Evolutionary conservation across 139 green algal genomes (phyloP).

Genomic region (Chlorella sp.): DNA sequence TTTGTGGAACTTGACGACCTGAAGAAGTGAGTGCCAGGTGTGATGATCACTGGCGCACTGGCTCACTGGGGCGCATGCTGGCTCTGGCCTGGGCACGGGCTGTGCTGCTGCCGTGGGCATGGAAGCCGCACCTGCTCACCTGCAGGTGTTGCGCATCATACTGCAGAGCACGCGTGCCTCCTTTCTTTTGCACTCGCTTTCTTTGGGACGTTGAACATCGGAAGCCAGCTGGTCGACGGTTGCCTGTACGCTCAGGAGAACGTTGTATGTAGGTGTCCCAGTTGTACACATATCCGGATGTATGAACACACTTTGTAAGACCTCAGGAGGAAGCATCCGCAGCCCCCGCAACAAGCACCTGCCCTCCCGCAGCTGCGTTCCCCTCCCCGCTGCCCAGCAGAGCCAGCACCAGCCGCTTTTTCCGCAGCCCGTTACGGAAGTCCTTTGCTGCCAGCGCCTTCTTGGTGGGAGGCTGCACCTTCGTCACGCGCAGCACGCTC

Average conservation of each 20-base stretch:
- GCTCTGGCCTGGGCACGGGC: too few relatives aligned
- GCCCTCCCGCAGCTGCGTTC: too few relatives aligned
- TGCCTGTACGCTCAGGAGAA: too few relatives aligned
- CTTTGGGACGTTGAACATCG: too few relatives aligned
- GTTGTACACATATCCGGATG: too few relatives aligned
- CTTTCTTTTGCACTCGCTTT: not conserved
- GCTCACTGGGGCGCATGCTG: not conserved
- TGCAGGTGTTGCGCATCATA: not conserved
- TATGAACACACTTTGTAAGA: too few relatives aligned
- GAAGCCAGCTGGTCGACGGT: too few relatives aligned
- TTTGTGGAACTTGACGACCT: slow-evolving; percentile 57
- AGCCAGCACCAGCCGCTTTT: slow-evolving; percentile 31
- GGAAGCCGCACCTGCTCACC: too few relatives aligned
- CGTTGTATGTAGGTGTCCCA: too few relatives aligned
- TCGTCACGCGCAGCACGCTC: slow-evolving; percentile 11
- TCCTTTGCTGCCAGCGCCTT: slow-evolving; percentile 54
- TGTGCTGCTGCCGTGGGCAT: too few relatives aligned
- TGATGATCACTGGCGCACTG: not conserved
- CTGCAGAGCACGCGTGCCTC: not conserved
- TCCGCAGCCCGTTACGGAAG: slow-evolving; percentile 73
- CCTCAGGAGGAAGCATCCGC: too few relatives aligned
- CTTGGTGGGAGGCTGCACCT: slow-evolving; percentile 75
- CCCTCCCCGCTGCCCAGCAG: not conserved
- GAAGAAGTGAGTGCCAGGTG: slow-evolving; percentile 5
- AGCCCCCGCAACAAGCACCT: too few relatives aligned